Evolutionary conservation across 2,329 filamentous ascomycete species (phyloP).

Genomic region (Coniochaeta ligniaria): DNA sequence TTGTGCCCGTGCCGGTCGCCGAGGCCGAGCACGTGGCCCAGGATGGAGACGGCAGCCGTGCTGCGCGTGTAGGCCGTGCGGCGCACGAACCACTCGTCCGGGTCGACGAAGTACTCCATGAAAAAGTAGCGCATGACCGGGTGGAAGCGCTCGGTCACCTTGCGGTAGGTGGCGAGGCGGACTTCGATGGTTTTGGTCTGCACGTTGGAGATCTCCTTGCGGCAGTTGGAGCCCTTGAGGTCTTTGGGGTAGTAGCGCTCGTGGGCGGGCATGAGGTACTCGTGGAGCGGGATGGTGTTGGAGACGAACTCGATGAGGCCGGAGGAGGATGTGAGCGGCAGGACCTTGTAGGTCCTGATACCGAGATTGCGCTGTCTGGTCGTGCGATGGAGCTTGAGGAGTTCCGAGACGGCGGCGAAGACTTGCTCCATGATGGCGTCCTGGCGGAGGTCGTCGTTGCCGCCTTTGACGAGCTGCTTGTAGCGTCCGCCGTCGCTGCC

Average conservation of each 20-base stretch:
- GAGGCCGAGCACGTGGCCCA: conserved; percentile 86
- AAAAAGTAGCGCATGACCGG: conserved; percentile 97
- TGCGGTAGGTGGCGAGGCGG: conserved; percentile 68
- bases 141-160: conserved; percentile 74
- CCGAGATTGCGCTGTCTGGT: conserved; percentile 84
- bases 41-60: conserved; percentile 90
- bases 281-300: conserved; percentile 85
- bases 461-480: conserved; percentile 91
- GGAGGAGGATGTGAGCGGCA: conserved; percentile 76
- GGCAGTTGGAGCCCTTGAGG: conserved; percentile 66
- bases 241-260: conserved; percentile 80
- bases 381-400: conserved; percentile 77
- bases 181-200: conserved; percentile 63
- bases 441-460: conserved; percentile 91
- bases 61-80: conserved; percentile 87
- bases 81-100: conserved; percentile 91
- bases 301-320: conserved; percentile 97
- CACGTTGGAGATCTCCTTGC: conserved; percentile 70
- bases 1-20: conserved; percentile 96
- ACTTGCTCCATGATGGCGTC: conserved; percentile 99
- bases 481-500: conserved; percentile 72
- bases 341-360: conserved; percentile 94
- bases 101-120: conserved; percentile 87
- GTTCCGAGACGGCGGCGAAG: conserved; percentile 88
- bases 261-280: conserved; percentile 88